Conservation (phyloP, 1,139 yeast genomes). For the Debaryomycetaceae sp. region DNA sequence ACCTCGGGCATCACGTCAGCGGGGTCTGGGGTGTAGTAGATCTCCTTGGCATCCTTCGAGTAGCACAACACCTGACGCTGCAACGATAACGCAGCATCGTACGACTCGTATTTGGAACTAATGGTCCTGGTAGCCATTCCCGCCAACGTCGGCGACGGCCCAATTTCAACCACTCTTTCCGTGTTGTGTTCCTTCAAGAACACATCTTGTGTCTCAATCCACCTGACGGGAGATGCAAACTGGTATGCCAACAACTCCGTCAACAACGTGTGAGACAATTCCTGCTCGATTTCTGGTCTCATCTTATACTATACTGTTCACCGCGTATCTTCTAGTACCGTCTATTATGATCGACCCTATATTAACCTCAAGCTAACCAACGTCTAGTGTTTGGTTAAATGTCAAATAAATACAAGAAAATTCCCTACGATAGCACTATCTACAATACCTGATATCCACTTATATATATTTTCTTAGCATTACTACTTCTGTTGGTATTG, state of each 20-base stretch:
- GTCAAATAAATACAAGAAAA: too few species aligned
- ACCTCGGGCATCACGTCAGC: constrained; percentile 44
- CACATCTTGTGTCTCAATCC: constrained; percentile 99
- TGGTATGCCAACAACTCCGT: constrained; percentile 97
- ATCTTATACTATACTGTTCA: constrained; percentile 28
- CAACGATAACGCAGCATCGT: constrained; percentile 93
- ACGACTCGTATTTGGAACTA: constrained; percentile 93
- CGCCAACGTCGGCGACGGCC: constrained; percentile 97
- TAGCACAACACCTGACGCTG: constrained; percentile 96
- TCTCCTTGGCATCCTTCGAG: constrained; percentile 92
- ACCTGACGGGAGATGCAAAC: constrained; percentile 98
- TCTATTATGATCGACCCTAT: too few species aligned
- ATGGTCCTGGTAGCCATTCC: constrained; percentile 98
- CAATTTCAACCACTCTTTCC: constrained; percentile 95
- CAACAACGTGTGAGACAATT: constrained; percentile 87
- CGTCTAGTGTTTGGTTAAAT: too few species aligned
- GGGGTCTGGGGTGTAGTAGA: constrained; percentile 92
- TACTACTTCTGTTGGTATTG: neutral
- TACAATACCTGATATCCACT: neutral
- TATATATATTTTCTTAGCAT: neutral
- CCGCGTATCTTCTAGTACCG: neutral
- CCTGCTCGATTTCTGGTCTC: constrained; percentile 98
- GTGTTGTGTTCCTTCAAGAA: constrained; percentile 91
- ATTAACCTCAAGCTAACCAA: too few species aligned
- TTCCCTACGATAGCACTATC: neutral